Evolutionary conservation across 2,329 filamentous ascomycete species (phyloP).

Genomic region (Cytospora leucostoma): DNA sequence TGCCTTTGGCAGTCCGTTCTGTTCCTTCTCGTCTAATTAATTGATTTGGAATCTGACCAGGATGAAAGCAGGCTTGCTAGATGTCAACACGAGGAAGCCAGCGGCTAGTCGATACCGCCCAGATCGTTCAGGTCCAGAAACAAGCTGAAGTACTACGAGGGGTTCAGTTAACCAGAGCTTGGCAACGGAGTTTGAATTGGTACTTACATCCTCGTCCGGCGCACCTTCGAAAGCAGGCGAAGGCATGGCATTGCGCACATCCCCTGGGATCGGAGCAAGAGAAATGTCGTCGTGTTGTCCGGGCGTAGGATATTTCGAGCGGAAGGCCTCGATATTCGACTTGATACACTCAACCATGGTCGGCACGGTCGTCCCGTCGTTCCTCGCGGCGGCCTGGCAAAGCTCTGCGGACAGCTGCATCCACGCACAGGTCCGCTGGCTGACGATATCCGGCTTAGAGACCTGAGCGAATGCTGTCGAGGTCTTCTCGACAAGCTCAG

Average conservation of each 20-base stretch:
- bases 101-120: not conserved
- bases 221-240: constrained; percentile 1
- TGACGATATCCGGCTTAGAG: constrained; percentile 19
- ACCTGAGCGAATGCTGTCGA: constrained; percentile 4
- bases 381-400: constrained; percentile 8
- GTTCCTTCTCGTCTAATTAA: too few species aligned
- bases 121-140: constrained; percentile 19
- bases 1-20: too few species aligned
- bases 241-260: not conserved
- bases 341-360: not conserved
- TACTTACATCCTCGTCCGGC: constrained; percentile 19
- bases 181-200: not conserved
- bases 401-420: constrained; percentile 18
- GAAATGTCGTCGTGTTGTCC: not conserved
- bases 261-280: not conserved
- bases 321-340: not conserved
- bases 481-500: constrained; percentile 10
- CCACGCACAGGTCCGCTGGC: constrained; percentile 23
- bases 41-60: too few species aligned
- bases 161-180: not conserved
- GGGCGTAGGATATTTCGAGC: not conserved
- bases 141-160: constrained; percentile 12
- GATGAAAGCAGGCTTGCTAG: too few species aligned
- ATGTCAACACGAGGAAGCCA: too few species aligned
- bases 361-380: not conserved